Base-by-base conservation (phyloP, 495 filamentous ascomycete genomes). In the Halenospora varia region DNA sequence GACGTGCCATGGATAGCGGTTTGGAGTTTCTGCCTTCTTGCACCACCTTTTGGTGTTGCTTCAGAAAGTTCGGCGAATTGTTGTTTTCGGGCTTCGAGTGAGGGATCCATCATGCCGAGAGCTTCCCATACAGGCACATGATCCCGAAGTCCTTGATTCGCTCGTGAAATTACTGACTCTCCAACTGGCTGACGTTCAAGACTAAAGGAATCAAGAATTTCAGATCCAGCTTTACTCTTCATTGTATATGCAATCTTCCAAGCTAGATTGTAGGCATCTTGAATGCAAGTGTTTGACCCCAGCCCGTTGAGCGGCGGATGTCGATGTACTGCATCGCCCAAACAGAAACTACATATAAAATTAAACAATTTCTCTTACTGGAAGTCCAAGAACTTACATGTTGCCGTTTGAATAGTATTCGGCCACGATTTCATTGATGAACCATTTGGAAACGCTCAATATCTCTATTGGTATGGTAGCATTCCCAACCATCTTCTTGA, bases 161-260 rank as follows among this genome's bases (percentile, higher is more conserved):
- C 77, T 17, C 77, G 71, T 6, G 66, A 70, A 6, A 82, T 72
- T 17, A 83, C 66, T 20, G 61, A 64, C 23, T 59, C 66, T 9
- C 75, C 78, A 3, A 80, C 73, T 0, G 78, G 78, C 44, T 78
- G 73, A 3, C 82, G 69, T 61, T 85, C 81, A 2, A 53, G 53
- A 52, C 70, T 72, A 62, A 78, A 84, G 0, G 77, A 75, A 10
- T 77, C 67, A 6, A 85, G 68, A 8, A 85, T 55, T 1, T 51
- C 56, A 1, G 69, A 61, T 1, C 54, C 54, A 1, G 77, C 74
- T 9, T 63, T 52, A 0, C 75, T 76, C 25, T 71, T 71, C 45
- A 78, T 51, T 0, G 81, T 77, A 46, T 71, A 73, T 0, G 78
- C 77, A 19, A 82, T 62, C 53, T 83, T 83, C 79, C 79, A 83